Evolutionary conservation across 2,329 filamentous ascomycete genomes (phyloP).

Genomic region (Hymenoscyphus repandus): DNA sequence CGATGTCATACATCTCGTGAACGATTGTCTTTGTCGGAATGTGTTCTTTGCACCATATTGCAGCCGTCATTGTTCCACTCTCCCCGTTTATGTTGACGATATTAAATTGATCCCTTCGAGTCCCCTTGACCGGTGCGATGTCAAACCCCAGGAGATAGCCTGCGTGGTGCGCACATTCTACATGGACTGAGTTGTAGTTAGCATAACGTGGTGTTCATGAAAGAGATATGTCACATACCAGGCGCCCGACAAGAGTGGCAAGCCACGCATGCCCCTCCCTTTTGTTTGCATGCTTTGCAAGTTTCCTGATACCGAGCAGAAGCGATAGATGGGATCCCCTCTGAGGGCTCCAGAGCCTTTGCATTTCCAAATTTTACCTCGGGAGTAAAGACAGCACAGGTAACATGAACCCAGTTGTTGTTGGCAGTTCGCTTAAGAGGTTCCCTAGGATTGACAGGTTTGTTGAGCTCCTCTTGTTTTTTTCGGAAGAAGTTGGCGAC

Average conservation of each 20-base stretch:
- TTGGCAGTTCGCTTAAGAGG: conserved; percentile 89
- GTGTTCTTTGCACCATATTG: conserved; percentile 90
- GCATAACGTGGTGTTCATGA: background rate
- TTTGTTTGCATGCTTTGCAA: conserved; percentile 79
- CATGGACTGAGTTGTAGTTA: conserved; percentile 51
- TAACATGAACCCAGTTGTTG: conserved; percentile 98
- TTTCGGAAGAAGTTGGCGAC: conserved; percentile 77
- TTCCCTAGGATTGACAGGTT: conserved; percentile 79
- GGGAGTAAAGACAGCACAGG: conserved; percentile 84
- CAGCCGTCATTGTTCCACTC: conserved; percentile 76
- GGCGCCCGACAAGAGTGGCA: conserved; percentile 67
- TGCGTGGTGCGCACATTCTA: conserved; percentile 82
- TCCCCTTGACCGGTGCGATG: conserved; percentile 82
- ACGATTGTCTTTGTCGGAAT: conserved; percentile 64
- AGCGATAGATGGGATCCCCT: conserved; percentile 82
- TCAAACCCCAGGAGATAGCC: conserved; percentile 87
- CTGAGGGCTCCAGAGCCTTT: conserved; percentile 74
- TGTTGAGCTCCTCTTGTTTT: conserved; percentile 76
- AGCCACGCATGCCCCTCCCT: conserved; percentile 70
- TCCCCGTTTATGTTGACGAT: conserved; percentile 79
- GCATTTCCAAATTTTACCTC: conserved; percentile 92
- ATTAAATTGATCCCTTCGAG: conserved; percentile 72
- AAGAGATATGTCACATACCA: conserved; percentile 30
- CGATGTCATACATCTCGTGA: conserved; percentile 73
- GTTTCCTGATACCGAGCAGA: conserved; percentile 65